Conservation (phyloP, 2,329 filamentous ascomycete genomes). For the Nothopassalora personata region DNA sequence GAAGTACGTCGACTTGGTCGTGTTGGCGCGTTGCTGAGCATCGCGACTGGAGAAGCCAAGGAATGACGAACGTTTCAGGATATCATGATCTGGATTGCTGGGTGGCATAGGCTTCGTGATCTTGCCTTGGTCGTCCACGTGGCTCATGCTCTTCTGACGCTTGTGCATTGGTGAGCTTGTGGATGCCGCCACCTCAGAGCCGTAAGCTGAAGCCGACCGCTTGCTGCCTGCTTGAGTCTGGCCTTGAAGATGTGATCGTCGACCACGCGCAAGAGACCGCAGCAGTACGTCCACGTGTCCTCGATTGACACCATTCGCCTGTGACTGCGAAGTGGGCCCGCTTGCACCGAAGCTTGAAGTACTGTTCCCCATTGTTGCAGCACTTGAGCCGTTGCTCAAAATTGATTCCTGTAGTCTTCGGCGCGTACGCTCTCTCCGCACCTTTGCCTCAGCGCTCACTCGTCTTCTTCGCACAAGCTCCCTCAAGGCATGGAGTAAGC, state of each 20-base stretch:
- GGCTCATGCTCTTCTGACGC: conserved; percentile 26
- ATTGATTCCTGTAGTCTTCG: conserved; percentile 22
- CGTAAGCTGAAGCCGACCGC: conserved; percentile 23
- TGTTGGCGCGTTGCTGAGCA: conserved; percentile 32
- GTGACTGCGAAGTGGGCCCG: not conserved
- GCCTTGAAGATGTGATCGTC: conserved; percentile 7
- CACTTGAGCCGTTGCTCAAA: conserved; percentile 4
- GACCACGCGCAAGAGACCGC: conserved; percentile 1
- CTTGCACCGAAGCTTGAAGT: conserved; percentile 6
- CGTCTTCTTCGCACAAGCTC: conserved; percentile 32
- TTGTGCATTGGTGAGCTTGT: conserved; percentile 21
- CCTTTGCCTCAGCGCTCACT: conserved; percentile 33
- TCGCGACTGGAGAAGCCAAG: conserved; percentile 25
- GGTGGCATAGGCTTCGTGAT: conserved; percentile 17
- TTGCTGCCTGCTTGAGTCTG: conserved; percentile 23
- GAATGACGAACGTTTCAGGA: conserved; percentile 29
- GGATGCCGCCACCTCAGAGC: conserved; percentile 6
- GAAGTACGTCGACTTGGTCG: conserved; percentile 49
- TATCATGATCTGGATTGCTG: conserved; percentile 11
- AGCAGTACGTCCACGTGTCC: not conserved
- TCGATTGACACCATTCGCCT: not conserved
- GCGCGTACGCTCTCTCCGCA: conserved; percentile 31
- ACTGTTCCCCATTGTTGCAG: conserved; percentile 7
- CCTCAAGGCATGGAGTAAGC: conserved; percentile 30
- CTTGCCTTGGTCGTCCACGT: conserved; percentile 22